Base-by-base conservation (phyloP, 305 asterid species). In the Plantago rigida region DNA sequence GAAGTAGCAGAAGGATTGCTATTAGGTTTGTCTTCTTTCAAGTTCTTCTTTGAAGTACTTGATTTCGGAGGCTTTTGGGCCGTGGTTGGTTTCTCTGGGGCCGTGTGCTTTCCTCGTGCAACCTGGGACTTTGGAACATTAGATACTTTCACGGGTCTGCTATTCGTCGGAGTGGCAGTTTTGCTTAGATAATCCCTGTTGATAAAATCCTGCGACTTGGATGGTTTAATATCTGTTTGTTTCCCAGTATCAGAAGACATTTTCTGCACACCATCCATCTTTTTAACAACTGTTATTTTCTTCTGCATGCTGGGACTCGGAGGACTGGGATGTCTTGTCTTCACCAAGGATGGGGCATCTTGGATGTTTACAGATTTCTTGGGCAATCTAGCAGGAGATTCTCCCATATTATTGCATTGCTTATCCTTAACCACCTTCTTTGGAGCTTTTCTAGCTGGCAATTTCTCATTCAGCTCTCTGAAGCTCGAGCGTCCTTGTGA, bases 211-310 rank as follows among this genome's bases (percentile, higher is more conserved):
- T 14, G 70, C 5, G 59, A 39, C 48, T 71, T 80, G 56, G 60
- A 59, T 19, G 60, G 74, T 60, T 66, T 75, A 48, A 47, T 51
- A 58, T 68, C 89, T 50, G 57, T 57, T 14, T 46, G 34, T 69
- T 72, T 81, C 69, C 75, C 75, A 14, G 36, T 63, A 60, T 50
- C 63, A 52, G 77, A 58, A 59, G 70, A 75, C 47, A 42, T 66
- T 73, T 65, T 78, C 9, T 59, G 57, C 51, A 46, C 69, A 44
- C 62, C 69, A 26, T 69, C 84, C 34, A 67, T 62, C 63, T 56
- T 80, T 41, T 66, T 71, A 47, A 71, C 75, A 13, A 13, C 55
- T 31, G n/a, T 72, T 59, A 74, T 84, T 67, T 77, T 76, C 75
- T 72, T 84, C 66, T 61, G 81, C 45, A 56, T 50, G 69, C 64